Base-by-base conservation (phyloP, 805 yeast genomes). In the Pichia heedii region DNA sequence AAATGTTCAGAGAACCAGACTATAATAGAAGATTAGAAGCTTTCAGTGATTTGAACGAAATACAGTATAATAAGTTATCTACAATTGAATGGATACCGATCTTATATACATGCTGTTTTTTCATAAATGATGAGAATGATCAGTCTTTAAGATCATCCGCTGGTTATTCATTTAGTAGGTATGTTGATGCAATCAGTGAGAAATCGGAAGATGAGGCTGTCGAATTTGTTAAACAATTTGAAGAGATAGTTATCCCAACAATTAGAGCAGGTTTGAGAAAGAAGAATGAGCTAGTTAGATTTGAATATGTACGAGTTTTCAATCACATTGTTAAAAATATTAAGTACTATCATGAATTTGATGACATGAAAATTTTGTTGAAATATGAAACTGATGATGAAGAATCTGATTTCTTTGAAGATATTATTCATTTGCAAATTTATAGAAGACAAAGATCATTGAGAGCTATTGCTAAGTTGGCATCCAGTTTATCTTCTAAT, bases 381-480 rank as follows among this genome's bases (percentile, higher is more conserved):
- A 72, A 67, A 53, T 69, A 73, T 41, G 81, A 80, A 35, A 69
- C 71, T 38, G 81, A 81, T 33, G 94, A 87, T 53, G 90, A 81
- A 32, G 97, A 88, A 53, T 83, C 87, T 4, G 81, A 86, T 60
- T 60, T 61, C 39, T 63, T 63, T 54, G 54, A 53, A 39, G 87
- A 88, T 53, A 70, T 93, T 39, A 73, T 72, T 47, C 96, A 90
- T 60, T 79, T 90, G 32, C 98, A 90, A 65, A 54, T 82, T 10
- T 87, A 82, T 55, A 77, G 95, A 64, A 81, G 96, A 53, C 88
- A 84, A 60, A 73, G 88, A 54, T 95, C 97, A 0, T 70, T 90
- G 20, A 73, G 77, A 54, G 72, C 84, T 46, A 62, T 89, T 24
- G 71, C 72, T 11, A 77, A 69, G 5, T 33, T 50, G 10, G 54